Evolutionary conservation across 768 basidiomycete species (phyloP).

Genomic region (Lepiota brunneoincarnata): DNA sequence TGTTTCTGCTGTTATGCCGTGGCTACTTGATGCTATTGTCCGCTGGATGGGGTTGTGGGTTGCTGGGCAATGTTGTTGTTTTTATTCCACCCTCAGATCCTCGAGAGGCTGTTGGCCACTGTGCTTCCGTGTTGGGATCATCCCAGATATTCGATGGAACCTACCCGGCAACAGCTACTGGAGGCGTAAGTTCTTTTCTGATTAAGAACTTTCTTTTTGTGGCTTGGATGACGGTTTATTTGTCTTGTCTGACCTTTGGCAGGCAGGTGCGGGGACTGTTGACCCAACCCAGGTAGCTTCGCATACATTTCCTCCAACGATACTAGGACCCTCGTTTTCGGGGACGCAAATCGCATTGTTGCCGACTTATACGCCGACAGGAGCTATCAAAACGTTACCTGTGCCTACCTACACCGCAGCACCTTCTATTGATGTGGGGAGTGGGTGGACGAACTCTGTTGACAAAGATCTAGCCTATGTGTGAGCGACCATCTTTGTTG

Average conservation of each 20-base stretch:
- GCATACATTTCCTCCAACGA: slow-evolving; percentile 64
- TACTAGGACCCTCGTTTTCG: slow-evolving; percentile 49
- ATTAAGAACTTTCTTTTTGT: not conserved
- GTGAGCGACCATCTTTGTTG: slow-evolving; percentile 25
- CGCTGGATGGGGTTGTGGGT: not conserved
- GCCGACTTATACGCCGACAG: slow-evolving; percentile 74
- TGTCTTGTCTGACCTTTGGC: not conserved
- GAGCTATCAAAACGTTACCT: slow-evolving; percentile 56
- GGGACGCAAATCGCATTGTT: slow-evolving; percentile 51
- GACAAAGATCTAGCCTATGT: slow-evolving; percentile 63
- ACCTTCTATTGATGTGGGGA: slow-evolving; percentile 53
- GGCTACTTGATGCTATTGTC: not conserved
- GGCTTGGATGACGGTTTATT: not conserved
- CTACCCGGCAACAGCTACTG: slow-evolving; percentile 67
- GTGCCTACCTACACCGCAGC: slow-evolving; percentile 62
- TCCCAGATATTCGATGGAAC: slow-evolving; percentile 48
- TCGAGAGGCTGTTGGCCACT: slow-evolving; percentile 44
- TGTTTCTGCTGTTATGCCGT: too few relatives aligned
- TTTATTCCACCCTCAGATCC: slow-evolving; percentile 30
- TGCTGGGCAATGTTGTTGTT: not conserved
- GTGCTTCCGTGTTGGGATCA: slow-evolving; percentile 34
- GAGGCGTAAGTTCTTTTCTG: slow-evolving; percentile 39
- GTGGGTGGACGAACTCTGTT: slow-evolving; percentile 71
- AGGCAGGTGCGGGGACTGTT: slow-evolving; percentile 61
- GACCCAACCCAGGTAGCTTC: slow-evolving; percentile 44